Evolutionary conservation across 495 filamentous ascomycete genomes (phyloP), one percentile per base, ranked within the genome.

Genomic region (Chlorociboria aeruginascens): DNA sequence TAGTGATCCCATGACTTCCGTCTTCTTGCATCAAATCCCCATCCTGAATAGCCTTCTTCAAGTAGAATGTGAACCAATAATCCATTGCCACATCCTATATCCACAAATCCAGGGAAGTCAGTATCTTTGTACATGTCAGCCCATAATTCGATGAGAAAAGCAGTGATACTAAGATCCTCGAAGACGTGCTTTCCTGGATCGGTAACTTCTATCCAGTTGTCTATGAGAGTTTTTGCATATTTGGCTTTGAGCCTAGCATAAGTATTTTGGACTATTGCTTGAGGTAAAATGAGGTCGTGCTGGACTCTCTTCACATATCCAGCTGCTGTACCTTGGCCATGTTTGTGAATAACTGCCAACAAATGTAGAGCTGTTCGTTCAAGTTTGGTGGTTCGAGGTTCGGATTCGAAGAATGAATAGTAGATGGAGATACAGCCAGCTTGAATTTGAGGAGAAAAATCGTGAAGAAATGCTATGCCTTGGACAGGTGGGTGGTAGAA

Each of bases 91-190:
- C 92, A 97, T 12, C 89, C 92, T 40, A 98, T 82, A 59, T 97
- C 93, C 8, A 96, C 85, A 57, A 98, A 98, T 6, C 90, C 88
- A 1, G 86, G 86, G 56, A 95, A 95, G 0, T 13, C 16, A 6
- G 57, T 54, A 13, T 48, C 54, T 40, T 61, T 48, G 58, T 97
- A 96, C 81, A 95, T 92, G 50, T 82, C 75, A 43, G 70, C 63
- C 92, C 93, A 98, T 8, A 96, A 70, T 70, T 95, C 90, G 30
- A 97, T 83, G 34, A 98, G 65, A 57, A 97, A 97, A 8, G 92
- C 86, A 0, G 93, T 82, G 49, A 97, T 93, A n/a, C 78, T 69
- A 14, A 98, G 65, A 61, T 97, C 89, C 61, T 97, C 92, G 62
- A 94, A 95, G 7, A 96, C 86, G 63, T 97, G 88, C 61, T 96